Evolutionary conservation across 2,329 filamentous ascomycete genomes (phyloP).

Genomic region (Coccinonectria pachysandricola): DNA sequence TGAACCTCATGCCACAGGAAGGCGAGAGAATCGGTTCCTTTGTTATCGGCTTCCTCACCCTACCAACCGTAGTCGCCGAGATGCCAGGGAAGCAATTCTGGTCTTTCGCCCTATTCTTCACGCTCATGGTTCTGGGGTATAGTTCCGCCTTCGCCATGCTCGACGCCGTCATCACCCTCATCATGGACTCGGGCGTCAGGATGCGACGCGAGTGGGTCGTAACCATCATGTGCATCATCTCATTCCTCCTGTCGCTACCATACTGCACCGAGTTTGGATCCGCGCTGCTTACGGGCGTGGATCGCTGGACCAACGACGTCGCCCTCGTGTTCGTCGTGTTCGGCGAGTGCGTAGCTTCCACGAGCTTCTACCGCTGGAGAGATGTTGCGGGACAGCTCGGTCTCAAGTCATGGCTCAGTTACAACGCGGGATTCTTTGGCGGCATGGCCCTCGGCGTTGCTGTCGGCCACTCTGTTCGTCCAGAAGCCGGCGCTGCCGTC

Average conservation of each 20-base stretch:
- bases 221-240: conserved; percentile 36
- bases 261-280: conserved; percentile 50
- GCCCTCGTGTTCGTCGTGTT: conserved; percentile 44
- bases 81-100: conserved; percentile 49
- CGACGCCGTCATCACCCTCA: conserved; percentile 43
- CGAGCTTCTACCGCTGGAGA: conserved; percentile 41
- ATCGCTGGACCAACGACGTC: conserved; percentile 46
- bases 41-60: conserved; percentile 46
- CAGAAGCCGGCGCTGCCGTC: conserved; percentile 36
- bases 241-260: conserved; percentile 42
- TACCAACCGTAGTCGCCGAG: conserved; percentile 44
- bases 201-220: conserved; percentile 34
- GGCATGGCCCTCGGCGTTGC: conserved; percentile 41
- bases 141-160: conserved; percentile 50
- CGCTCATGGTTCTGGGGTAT: conserved; percentile 46
- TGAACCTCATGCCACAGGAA: conserved; percentile 26
- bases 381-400: conserved; percentile 36
- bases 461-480: conserved; percentile 35
- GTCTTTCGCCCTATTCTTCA: conserved; percentile 49
- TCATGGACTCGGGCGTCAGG: conserved; percentile 37
- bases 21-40: conserved; percentile 40
- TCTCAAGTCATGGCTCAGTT: conserved; percentile 30
- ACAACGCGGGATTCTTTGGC: conserved; percentile 43
- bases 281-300: conserved; percentile 43
- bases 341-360: conserved; percentile 41